These are phyloP conservation scores for Ailanthus altissimus DNA, from an alignment of 345 rosid genomes.

Conservation along the genomic window DNA sequence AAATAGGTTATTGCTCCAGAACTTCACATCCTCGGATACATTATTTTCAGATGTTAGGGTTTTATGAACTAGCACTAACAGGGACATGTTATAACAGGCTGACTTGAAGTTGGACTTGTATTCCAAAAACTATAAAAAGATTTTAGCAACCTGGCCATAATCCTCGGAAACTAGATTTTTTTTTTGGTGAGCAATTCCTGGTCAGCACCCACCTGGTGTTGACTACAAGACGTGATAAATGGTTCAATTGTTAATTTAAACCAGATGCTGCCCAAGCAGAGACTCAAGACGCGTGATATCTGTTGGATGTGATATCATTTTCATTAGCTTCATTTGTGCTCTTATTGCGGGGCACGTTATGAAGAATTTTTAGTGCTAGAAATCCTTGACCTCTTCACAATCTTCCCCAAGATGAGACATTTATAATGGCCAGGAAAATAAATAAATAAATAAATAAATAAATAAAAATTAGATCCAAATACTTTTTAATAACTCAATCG, in stretches of 20 bases:
- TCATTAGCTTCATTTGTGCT: not conserved
- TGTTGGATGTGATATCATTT: not conserved
- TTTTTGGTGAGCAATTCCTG: not conserved
- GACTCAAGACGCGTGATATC: not conserved
- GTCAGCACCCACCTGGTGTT: not conserved
- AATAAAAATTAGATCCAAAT: too few species aligned
- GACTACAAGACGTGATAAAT: not conserved
- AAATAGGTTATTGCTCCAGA: not conserved
- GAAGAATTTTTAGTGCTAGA: not conserved
- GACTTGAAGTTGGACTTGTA: not conserved
- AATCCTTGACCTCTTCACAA: not conserved
- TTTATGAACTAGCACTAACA: not conserved
- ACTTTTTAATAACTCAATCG: too few species aligned
- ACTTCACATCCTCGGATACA: not conserved
- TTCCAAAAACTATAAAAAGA: slow-evolving; percentile 6
- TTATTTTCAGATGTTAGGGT: not conserved
- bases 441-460: too few species aligned
- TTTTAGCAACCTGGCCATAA: not conserved
- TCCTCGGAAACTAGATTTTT: not conserved
- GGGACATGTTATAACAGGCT: not conserved
- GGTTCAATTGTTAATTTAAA: not conserved
- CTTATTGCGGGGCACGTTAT: slow-evolving; percentile 18
- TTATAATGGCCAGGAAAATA: not conserved
- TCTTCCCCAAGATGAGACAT: slow-evolving; percentile 8
- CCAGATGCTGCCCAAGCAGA: slow-evolving; percentile 9